Percentiles rank a stretch among this genome's conserved stretches.
phyloP scores from a whole-genome alignment of 306 rosid genomes.

The Luffa aegyptiaca region DNA sequence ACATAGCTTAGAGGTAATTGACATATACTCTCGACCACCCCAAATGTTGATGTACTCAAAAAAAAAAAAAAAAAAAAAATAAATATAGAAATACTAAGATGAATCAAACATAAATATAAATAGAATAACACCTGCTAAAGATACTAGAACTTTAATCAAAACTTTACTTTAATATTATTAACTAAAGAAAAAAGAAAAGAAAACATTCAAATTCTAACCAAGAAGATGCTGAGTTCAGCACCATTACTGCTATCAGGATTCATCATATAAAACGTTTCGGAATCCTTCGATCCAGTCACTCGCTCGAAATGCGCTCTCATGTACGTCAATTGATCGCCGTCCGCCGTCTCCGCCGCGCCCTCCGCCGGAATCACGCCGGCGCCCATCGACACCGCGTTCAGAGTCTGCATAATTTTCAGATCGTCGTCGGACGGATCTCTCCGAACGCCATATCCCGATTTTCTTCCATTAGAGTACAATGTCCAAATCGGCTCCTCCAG shows the following conservation, averaged over 20 bases:
- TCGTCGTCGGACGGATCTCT: slow-evolving; percentile 65
- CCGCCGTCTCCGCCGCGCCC: slow-evolving; percentile 17
- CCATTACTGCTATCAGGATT: slow-evolving; percentile 65
- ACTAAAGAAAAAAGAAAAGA: background rate
- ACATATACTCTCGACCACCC: too few relatives aligned
- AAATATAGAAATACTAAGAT: too few relatives aligned
- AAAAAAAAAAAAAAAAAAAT: too few relatives aligned
- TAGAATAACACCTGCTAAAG: background rate
- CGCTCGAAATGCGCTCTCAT: slow-evolving; percentile 69
- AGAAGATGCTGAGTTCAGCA: slow-evolving; percentile 57
- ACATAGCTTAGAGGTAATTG: too few relatives aligned
- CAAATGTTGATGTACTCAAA: too few relatives aligned
- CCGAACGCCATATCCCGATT: slow-evolving; percentile 64
- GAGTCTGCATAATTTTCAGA: slow-evolving; percentile 52
- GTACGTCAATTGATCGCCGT: slow-evolving; percentile 55
- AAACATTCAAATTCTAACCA: slow-evolving; percentile 44
- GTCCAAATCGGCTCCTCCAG: slow-evolving; percentile 72
- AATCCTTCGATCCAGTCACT: slow-evolving; percentile 69
- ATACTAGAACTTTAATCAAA: background rate
- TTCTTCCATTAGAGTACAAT: slow-evolving; percentile 63
- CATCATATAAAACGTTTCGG: slow-evolving; percentile 76
- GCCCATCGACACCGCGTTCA: slow-evolving; percentile 57
- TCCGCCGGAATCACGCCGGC: slow-evolving; percentile 61
- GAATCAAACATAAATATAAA: background rate
- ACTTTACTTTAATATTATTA: background rate